Evolutionary conservation across 768 basidiomycete genomes (phyloP).

Genomic region (Pleurotus sapidus): DNA sequence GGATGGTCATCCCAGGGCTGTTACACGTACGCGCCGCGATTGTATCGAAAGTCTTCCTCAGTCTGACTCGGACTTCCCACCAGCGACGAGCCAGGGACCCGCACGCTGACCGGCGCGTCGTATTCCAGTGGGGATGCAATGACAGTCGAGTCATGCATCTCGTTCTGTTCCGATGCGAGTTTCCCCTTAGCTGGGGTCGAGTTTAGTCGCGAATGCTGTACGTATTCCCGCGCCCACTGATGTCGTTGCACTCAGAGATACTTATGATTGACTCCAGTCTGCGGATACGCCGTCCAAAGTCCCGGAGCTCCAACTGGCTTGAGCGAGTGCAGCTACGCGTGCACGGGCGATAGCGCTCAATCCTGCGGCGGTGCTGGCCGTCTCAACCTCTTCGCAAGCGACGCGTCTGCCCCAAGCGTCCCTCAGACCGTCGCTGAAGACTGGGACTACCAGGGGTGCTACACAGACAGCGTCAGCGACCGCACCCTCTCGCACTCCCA

Average conservation of each 20-base stretch:
- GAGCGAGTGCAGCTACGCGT: not conserved
- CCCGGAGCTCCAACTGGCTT: not conserved
- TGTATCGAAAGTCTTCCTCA: too few species aligned
- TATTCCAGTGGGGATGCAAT: constrained; percentile 5
- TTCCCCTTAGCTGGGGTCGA: constrained; percentile 40
- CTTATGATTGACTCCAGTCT: not conserved
- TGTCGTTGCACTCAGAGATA: not conserved
- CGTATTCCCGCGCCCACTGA: constrained; percentile 7
- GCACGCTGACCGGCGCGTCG: constrained; percentile 3
- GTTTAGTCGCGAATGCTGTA: constrained; percentile 32
- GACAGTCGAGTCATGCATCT: constrained; percentile 37
- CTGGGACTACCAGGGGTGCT: not conserved
- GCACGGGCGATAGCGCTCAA: not conserved
- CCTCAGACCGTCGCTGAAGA: not conserved
- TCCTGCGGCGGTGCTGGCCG: not conserved
- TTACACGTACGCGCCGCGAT: not conserved
- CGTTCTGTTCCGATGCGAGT: constrained; percentile 33
- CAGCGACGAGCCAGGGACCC: not conserved
- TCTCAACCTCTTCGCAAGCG: not conserved
- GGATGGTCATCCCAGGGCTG: constrained; percentile 2
- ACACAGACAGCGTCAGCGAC: not conserved
- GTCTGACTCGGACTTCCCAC: too few species aligned
- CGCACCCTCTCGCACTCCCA: not conserved
- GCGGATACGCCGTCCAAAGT: not conserved
- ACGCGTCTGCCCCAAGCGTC: not conserved